Percentiles rank a stretch among this genome's conserved stretches.
Evolutionary conservation across 164 flowering plant species (phyloP).

Genomic region (Liquidambar formosana): DNA sequence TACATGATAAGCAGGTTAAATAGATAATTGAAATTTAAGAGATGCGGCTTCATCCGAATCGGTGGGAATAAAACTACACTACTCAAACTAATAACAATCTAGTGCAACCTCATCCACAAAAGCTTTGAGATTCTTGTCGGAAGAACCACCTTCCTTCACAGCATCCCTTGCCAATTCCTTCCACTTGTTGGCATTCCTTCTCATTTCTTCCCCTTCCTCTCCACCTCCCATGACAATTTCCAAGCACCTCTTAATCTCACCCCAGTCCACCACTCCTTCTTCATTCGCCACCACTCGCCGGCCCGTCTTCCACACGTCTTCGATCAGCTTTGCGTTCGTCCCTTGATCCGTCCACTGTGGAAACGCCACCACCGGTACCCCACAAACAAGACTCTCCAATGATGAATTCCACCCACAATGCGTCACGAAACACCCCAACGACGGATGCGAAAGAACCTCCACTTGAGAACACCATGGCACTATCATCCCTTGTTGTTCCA

Average conservation of each 20-base stretch:
- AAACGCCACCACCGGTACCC: constrained; percentile 45
- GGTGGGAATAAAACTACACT: no score
- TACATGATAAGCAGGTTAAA: no score
- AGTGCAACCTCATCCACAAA: no score
- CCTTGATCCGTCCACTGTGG: constrained; percentile 44
- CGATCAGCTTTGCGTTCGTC: constrained; percentile 40
- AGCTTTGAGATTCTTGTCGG: constrained; percentile 18
- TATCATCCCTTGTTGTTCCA: constrained; percentile 27
- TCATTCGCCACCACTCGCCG: constrained; percentile 26
- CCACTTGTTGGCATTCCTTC: constrained; percentile 28
- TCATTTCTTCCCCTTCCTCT: constrained; percentile 21
- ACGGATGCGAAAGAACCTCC: constrained; percentile 33
- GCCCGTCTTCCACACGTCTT: constrained; percentile 41
- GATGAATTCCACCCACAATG: constrained; percentile 57
- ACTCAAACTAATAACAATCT: no score
- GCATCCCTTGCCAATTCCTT: constrained; percentile 27
- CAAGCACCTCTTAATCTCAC: constrained; percentile 35
- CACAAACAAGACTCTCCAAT: constrained; percentile 32
- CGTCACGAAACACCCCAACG: constrained; percentile 47
- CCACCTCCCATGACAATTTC: constrained; percentile 32
- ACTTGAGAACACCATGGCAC: constrained; percentile 49
- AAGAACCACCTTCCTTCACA: constrained; percentile 23
- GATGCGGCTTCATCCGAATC: no score
- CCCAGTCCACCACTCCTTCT: constrained; percentile 25
- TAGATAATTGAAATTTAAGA: no score